phyloP scores from a whole-genome alignment of 2,329 filamentous ascomycete species.

The Colletotrichum filicis region DNA sequence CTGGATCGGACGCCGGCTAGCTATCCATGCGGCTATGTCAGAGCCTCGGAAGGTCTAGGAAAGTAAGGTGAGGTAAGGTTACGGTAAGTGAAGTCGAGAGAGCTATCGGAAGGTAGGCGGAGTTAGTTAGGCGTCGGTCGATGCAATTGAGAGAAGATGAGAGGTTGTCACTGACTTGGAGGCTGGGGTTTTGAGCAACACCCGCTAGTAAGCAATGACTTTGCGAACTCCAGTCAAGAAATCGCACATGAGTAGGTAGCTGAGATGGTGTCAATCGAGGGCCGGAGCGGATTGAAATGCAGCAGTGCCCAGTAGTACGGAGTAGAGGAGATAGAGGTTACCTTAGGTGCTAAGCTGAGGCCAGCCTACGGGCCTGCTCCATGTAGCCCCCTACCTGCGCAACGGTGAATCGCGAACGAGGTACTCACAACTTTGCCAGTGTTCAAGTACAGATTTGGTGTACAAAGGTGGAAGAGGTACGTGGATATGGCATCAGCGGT shows the following conservation, averaged over 20 bases:
- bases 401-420: not conserved
- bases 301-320: not conserved
- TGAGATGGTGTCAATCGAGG: not conserved
- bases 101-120: not conserved
- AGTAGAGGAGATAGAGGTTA: not conserved
- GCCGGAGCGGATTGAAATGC: not conserved
- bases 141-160: not conserved
- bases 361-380: not conserved
- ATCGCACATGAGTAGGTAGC: not conserved
- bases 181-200: not conserved
- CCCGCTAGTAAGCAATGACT: not conserved
- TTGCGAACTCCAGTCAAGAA: not conserved
- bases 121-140: not conserved
- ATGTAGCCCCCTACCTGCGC: not conserved
- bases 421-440: not conserved
- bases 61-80: not conserved
- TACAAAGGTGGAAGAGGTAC: not conserved
- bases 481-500: too few relatives aligned
- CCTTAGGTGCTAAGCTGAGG: not conserved
- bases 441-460: too few relatives aligned
- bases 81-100: not conserved
- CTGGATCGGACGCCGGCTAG: not conserved
- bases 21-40: conserved; percentile 15
- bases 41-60: not conserved
- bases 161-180: not conserved